Conservation (phyloP, 1,284 basidiomycete genomes). For the Leccinum ponderosum region DNA sequence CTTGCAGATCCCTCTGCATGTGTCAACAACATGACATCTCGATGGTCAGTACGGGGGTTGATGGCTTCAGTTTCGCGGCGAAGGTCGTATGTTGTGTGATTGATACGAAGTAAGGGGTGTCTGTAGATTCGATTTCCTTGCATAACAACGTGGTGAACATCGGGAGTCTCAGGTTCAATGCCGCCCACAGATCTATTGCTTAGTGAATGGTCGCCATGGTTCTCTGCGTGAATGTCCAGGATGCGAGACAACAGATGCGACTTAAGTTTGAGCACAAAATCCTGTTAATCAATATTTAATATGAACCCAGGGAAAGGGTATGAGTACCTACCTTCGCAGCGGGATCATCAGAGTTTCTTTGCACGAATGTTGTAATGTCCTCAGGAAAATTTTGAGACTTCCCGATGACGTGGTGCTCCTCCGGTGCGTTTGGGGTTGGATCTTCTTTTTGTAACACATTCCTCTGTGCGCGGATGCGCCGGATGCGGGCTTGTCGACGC, state of each 20-base stretch:
- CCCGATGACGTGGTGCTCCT: constrained; percentile 18
- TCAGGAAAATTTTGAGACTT: constrained; percentile 11
- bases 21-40: not conserved
- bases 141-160: not conserved
- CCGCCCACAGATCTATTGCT: not conserved
- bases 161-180: not conserved
- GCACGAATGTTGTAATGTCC: constrained; percentile 16
- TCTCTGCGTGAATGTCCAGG: not conserved
- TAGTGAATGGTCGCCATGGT: not conserved
- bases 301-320: not conserved
- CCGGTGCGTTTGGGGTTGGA: not conserved
- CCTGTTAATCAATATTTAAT: not conserved
- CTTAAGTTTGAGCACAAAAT: not conserved
- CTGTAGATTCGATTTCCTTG: not conserved
- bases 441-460: not conserved
- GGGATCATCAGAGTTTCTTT: not conserved
- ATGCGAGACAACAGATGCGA: not conserved
- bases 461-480: not conserved
- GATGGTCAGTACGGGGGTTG: not conserved
- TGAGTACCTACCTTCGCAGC: not conserved
- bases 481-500: constrained; percentile 5
- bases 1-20: not conserved
- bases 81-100: not conserved
- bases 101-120: not conserved
- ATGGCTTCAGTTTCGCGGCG: not conserved